Conservation (phyloP, 257 asterid species). For the Solanum ossicruentum region DNA sequence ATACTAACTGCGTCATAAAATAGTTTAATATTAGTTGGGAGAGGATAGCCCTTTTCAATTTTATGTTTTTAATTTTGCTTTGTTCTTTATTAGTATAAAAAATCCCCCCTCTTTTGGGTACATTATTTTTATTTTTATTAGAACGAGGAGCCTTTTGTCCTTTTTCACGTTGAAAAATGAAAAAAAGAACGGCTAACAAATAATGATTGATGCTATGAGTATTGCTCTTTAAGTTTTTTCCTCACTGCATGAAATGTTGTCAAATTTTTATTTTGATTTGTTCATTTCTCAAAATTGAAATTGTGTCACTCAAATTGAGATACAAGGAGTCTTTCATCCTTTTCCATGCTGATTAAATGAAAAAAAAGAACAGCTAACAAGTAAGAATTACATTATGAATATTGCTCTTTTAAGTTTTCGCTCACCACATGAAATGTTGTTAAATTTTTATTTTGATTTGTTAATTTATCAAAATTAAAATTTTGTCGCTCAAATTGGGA, state of each 20-base stretch:
- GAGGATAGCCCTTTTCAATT: not conserved
- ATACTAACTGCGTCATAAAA: not conserved
- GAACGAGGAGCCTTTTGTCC: not conserved
- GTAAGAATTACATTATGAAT: not conserved
- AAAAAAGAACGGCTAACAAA: not conserved
- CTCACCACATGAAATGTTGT: not conserved
- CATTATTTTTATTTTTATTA: no score
- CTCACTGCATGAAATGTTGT: not conserved
- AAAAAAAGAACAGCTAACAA: not conserved
- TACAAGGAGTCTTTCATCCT: not conserved
- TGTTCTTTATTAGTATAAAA: not conserved
- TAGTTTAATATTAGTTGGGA: not conserved
- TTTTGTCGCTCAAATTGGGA: not conserved
- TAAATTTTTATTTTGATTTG: not conserved
- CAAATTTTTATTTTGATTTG: not conserved
- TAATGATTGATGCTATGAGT: not conserved
- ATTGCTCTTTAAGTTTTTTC: not conserved
- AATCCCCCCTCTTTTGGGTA: not conserved
- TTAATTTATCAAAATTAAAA: not conserved
- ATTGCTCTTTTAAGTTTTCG: not conserved
- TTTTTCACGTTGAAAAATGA: not conserved
- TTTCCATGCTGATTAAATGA: not conserved
- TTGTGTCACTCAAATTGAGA: not conserved
- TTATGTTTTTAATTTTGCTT: not conserved
- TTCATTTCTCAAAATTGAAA: not conserved